Percentiles rank a stretch among this genome's conserved stretches.
Evolutionary conservation across 2,329 filamentous ascomycete genomes (phyloP).

Genomic region (Camillea tinctor): DNA sequence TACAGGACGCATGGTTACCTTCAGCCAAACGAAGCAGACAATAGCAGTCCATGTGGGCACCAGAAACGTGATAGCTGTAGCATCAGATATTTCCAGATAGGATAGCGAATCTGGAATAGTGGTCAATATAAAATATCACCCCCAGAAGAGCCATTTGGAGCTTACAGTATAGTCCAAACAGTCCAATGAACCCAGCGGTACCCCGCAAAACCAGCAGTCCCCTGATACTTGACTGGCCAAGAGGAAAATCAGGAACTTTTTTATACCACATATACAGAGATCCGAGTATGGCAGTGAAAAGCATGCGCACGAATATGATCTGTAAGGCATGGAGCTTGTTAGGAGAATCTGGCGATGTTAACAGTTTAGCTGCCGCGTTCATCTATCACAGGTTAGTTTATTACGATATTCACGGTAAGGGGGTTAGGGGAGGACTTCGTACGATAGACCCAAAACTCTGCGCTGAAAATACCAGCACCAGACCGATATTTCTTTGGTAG

Average conservation of each 20-base stretch:
- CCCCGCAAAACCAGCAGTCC: slow-evolving; percentile 64
- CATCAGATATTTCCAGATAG: slow-evolving; percentile 75
- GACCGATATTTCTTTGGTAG: slow-evolving; percentile 41
- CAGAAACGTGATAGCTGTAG: slow-evolving; percentile 77
- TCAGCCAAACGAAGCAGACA: slow-evolving; percentile 60
- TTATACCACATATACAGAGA: slow-evolving; percentile 41
- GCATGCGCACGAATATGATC: slow-evolving; percentile 44
- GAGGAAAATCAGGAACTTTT: slow-evolving; percentile 58
- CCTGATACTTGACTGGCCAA: slow-evolving; percentile 63
- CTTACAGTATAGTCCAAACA: slow-evolving; percentile 57
- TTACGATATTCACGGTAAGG: slow-evolving; percentile 2
- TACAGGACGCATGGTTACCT: slow-evolving; percentile 16
- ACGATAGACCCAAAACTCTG: slow-evolving; percentile 43
- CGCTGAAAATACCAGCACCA: slow-evolving; percentile 40
- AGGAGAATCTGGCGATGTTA: slow-evolving; percentile 29
- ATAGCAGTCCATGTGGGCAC: slow-evolving; percentile 66
- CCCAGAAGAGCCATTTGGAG: not conserved
- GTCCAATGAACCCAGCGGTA: slow-evolving; percentile 61
- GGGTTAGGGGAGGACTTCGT: slow-evolving; percentile 8
- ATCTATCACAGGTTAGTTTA: slow-evolving; percentile 31
- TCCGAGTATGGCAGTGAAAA: slow-evolving; percentile 36
- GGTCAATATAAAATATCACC: not conserved
- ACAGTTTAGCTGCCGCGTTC: slow-evolving; percentile 39
- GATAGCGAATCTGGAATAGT: slow-evolving; percentile 43
- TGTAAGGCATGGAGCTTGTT: slow-evolving; percentile 41